phyloP scores from a whole-genome alignment of 164 flowering plant genomes.

The Echeveria elegans region DNA sequence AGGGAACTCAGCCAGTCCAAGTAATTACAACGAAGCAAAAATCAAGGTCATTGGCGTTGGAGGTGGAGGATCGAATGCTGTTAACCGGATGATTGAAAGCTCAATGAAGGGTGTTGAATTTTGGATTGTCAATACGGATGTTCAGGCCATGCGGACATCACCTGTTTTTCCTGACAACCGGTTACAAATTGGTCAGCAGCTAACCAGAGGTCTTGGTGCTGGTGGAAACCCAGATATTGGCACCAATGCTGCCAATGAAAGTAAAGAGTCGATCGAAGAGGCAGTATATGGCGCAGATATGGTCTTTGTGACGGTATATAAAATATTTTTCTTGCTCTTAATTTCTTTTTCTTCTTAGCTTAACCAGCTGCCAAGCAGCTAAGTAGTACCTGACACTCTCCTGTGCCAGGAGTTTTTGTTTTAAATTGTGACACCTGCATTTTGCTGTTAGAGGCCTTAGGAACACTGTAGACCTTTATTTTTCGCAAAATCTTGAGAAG shows the following conservation, averaged over 20 bases:
- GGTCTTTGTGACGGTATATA: slow-evolving; percentile 84
- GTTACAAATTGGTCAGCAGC: slow-evolving; percentile 81
- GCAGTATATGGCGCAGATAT: slow-evolving; percentile 87
- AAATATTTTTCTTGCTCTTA: neutral
- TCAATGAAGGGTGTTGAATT: slow-evolving; percentile 94
- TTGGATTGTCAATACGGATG: slow-evolving; percentile 94
- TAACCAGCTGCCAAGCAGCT: neutral
- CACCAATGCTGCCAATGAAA: slow-evolving; percentile 93
- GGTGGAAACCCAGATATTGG: slow-evolving; percentile 98
- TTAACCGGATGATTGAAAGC: slow-evolving; percentile 95
- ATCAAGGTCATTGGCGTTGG: slow-evolving; percentile 98
- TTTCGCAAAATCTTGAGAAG: neutral
- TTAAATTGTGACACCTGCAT: neutral
- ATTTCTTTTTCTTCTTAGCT: neutral
- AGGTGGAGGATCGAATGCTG: slow-evolving; percentile 99
- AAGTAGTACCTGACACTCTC: neutral
- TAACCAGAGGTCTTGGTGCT: slow-evolving; percentile 96
- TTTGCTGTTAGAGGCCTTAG: neutral
- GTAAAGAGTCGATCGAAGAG: slow-evolving; percentile 70
- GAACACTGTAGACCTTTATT: neutral
- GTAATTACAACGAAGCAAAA: slow-evolving; percentile 62
- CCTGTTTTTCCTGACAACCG: slow-evolving; percentile 77
- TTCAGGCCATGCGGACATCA: slow-evolving; percentile 92
- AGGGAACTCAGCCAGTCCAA: slow-evolving; percentile 26
- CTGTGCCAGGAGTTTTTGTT: too few species aligned